These are phyloP conservation scores for Trifolium fragiferum DNA, from an alignment of 306 rosid species.

Conservation along the genomic window DNA sequence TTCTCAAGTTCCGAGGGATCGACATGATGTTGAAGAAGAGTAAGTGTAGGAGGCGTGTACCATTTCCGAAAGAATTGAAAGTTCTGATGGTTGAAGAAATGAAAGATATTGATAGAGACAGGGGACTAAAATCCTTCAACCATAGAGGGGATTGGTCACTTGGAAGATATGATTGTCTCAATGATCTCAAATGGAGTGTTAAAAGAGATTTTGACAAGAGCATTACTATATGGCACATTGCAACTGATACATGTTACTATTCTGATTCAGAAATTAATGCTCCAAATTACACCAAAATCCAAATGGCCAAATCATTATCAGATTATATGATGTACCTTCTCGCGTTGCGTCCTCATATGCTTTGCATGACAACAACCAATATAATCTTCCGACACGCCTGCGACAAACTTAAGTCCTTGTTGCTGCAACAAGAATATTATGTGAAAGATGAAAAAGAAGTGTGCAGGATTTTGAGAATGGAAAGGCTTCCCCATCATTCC, in stretches of 20 bases:
- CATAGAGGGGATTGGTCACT: slow-evolving; percentile 66
- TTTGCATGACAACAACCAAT: slow-evolving; percentile 54
- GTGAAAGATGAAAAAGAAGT: slow-evolving; percentile 51
- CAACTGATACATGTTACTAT: slow-evolving; percentile 65
- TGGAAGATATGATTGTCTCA: slow-evolving; percentile 50
- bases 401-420: slow-evolving; percentile 43
- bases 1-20: slow-evolving; percentile 45
- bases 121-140: slow-evolving; percentile 50
- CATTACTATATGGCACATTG: slow-evolving; percentile 73
- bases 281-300: slow-evolving; percentile 26
- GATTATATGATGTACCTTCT: slow-evolving; percentile 77
- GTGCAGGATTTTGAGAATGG: slow-evolving; percentile 44
- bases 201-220: slow-evolving; percentile 65
- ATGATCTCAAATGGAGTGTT: slow-evolving; percentile 47
- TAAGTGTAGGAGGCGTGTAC: slow-evolving; percentile 34
- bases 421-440: slow-evolving; percentile 31
- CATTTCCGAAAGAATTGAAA: slow-evolving; percentile 47
- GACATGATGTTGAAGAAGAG: slow-evolving; percentile 49
- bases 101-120: slow-evolving; percentile 51
- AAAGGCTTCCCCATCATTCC: slow-evolving; percentile 33
- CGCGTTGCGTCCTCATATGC: slow-evolving; percentile 60
- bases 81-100: slow-evolving; percentile 54
- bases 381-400: slow-evolving; percentile 54
- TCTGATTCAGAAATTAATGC: slow-evolving; percentile 21
- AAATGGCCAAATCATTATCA: slow-evolving; percentile 51